Conservation (phyloP, 768 basidiomycete species). For the Udeniomyces megalosporus region DNA sequence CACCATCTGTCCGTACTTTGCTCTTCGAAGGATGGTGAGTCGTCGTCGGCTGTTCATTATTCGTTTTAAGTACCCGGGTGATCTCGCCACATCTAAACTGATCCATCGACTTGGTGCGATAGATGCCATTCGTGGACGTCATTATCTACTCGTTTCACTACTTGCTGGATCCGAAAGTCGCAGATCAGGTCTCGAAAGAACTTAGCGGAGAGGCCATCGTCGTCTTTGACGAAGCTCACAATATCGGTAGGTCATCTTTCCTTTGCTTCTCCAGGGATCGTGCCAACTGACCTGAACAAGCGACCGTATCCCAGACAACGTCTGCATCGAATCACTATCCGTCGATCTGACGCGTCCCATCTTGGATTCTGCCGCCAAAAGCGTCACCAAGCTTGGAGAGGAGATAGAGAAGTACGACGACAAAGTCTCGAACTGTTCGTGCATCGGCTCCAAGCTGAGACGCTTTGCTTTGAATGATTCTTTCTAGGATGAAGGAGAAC, state of each 20-base stretch:
- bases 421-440: no score
- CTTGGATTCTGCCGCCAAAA: constrained; percentile 84
- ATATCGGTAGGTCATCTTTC: constrained; percentile 55
- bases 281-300: neutral
- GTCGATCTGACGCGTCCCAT: constrained; percentile 95
- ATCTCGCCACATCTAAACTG: neutral
- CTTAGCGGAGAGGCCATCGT: constrained; percentile 95
- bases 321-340: constrained; percentile 94
- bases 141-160: constrained; percentile 99
- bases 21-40: constrained; percentile 81
- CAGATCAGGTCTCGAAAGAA: constrained; percentile 96
- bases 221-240: constrained; percentile 98
- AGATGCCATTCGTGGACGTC: constrained; percentile 92
- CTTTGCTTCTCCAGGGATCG: neutral
- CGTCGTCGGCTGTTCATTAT: neutral
- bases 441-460: no score
- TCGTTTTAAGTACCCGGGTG: neutral
- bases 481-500: constrained; percentile 70
- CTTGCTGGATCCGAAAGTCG: constrained; percentile 93
- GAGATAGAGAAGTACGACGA: constrained; percentile 78
- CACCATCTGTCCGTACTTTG: constrained; percentile 84
- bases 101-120: neutral
- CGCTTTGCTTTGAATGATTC: neutral
- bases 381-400: constrained; percentile 67
- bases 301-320: constrained; percentile 52